Evolutionary conservation across 257 asterid species (phyloP).

Genomic region (Nicotiana knightiana): DNA sequence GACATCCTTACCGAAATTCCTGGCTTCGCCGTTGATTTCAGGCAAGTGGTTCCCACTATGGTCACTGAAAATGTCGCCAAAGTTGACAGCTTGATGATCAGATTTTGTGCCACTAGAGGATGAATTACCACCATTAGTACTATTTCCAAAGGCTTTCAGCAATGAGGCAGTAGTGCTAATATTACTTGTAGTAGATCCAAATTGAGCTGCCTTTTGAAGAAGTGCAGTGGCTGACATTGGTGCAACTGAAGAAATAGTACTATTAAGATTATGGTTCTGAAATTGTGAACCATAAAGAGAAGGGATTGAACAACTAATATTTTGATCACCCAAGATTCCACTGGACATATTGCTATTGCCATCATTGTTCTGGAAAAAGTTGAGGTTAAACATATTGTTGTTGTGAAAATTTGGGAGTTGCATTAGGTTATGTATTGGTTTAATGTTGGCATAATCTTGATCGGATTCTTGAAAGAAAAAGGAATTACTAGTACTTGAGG

Average conservation of each 20-base stretch:
- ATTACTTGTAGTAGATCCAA: conserved; percentile 42
- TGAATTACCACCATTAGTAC: conserved; percentile 12
- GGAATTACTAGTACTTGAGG: conserved; percentile 14
- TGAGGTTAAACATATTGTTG: conserved; percentile 44
- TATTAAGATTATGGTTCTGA: conserved; percentile 12
- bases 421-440: conserved; percentile 49
- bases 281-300: conserved; percentile 50
- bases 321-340: conserved; percentile 29
- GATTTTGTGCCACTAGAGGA: conserved; percentile 12
- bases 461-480: conserved; percentile 24
- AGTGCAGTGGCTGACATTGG: conserved; percentile 84
- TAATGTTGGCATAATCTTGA: conserved; percentile 28
- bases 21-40: too few relatives aligned
- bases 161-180: conserved; percentile 23
- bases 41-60: too few relatives aligned
- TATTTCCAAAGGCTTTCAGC: conserved; percentile 41
- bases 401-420: conserved; percentile 57
- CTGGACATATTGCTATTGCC: conserved; percentile 10
- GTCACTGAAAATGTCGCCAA: conserved; percentile 6
- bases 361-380: conserved; percentile 42
- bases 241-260: background rate
- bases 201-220: conserved; percentile 71
- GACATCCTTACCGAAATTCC: too few relatives aligned
- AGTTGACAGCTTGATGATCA: conserved; percentile 16
- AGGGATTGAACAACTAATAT: conserved; percentile 45